Conservation (phyloP, 345 rosid genomes). For the Stellera chamaejasme region DNA sequence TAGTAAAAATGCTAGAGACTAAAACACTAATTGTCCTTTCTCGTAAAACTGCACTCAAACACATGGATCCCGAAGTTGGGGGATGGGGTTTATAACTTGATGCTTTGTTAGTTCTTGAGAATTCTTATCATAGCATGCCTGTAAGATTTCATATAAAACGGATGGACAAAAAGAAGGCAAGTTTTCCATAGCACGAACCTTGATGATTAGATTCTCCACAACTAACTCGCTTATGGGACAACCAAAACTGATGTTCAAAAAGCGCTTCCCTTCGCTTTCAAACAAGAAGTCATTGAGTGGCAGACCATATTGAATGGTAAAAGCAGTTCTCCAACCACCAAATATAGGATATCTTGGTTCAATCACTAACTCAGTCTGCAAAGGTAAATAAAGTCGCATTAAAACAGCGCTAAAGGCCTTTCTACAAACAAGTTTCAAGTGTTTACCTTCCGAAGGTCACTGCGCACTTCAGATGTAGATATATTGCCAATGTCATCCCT, state of each 20-base stretch:
- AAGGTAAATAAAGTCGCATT: slow-evolving; percentile 15
- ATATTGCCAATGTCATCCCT: slow-evolving; percentile 97
- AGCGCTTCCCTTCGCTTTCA: slow-evolving; percentile 65
- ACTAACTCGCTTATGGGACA: slow-evolving; percentile 70
- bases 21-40: too few species aligned
- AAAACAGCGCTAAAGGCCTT: slow-evolving; percentile 12
- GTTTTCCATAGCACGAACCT: slow-evolving; percentile 36
- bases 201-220: slow-evolving; percentile 63
- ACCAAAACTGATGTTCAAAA: slow-evolving; percentile 65
- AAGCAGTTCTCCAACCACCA: slow-evolving; percentile 96
- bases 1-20: too few species aligned
- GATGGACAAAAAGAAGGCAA: slow-evolving; percentile 3
- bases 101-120: too few species aligned
- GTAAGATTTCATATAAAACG: too few species aligned
- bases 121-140: too few species aligned
- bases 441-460: slow-evolving; percentile 79
- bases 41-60: too few species aligned
- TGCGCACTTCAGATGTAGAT: slow-evolving; percentile 80
- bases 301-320: slow-evolving; percentile 90
- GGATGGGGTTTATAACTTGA: too few species aligned
- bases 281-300: slow-evolving; percentile 83
- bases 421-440: slow-evolving; percentile 4
- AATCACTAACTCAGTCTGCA: slow-evolving; percentile 80
- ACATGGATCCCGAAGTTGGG: too few species aligned
- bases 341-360: slow-evolving; percentile 95